Percentiles rank a stretch among this genome's conserved stretches.
These are phyloP conservation scores for Akanthomyces uredinophilus DNA, from an alignment of 2,329 filamentous ascomycete species.

Conservation along the genomic window DNA sequence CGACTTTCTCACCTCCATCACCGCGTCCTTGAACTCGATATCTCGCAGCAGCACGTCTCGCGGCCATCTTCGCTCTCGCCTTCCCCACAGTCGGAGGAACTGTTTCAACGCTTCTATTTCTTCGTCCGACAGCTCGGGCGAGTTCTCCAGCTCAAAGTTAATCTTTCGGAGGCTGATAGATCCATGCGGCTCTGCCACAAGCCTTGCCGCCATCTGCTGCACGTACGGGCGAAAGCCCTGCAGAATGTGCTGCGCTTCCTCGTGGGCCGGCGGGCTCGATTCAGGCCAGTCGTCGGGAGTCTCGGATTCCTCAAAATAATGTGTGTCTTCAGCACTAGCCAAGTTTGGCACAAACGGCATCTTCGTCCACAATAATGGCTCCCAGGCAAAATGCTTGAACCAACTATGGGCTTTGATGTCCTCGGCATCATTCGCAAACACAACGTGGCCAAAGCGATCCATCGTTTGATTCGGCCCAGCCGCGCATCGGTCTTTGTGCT, in stretches of 20 bases:
- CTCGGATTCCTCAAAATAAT: constrained; percentile 84
- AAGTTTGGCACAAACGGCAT: constrained; percentile 81
- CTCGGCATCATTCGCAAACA: constrained; percentile 77
- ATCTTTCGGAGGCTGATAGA: constrained; percentile 43
- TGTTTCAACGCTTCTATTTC: constrained; percentile 42
- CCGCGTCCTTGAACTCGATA: constrained; percentile 55
- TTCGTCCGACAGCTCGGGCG: constrained; percentile 28
- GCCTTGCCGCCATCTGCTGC: constrained; percentile 39
- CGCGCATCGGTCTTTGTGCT: constrained; percentile 51
- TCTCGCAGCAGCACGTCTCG: constrained; percentile 84
- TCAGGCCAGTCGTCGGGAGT: constrained; percentile 60
- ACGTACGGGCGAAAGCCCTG: constrained; percentile 34
- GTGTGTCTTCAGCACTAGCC: constrained; percentile 64
- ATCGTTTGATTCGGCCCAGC: constrained; percentile 19
- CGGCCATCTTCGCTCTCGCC: constrained; percentile 69
- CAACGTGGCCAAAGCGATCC: constrained; percentile 48
- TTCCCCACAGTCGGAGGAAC: constrained; percentile 48
- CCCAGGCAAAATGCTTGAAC: constrained; percentile 77
- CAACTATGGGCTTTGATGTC: constrained; percentile 88
- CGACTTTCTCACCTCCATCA: constrained; percentile 75
- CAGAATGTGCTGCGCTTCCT: constrained; percentile 30
- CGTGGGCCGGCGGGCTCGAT: constrained; percentile 33
- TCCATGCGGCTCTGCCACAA: constrained; percentile 45
- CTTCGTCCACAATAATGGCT: constrained; percentile 60
- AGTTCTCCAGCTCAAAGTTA: constrained; percentile 42